A percentile compares a stretch with the other conserved stretches of the same genome.
phyloP scores from a whole-genome alignment of 2,329 filamentous ascomycete species.

The Xylariaceae sp. region DNA sequence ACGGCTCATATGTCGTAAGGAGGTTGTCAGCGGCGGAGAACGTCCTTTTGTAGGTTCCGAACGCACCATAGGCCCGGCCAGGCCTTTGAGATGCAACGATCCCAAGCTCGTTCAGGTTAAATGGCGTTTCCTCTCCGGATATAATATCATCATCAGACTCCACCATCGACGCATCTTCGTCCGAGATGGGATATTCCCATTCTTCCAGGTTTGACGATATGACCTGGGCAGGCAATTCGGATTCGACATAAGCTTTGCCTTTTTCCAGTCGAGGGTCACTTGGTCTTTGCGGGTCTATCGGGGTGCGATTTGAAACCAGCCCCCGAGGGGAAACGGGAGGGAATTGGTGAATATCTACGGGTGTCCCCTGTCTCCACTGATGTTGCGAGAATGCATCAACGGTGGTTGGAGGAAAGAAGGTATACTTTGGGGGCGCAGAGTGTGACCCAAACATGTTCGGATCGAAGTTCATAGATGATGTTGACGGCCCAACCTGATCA shows the following conservation, averaged over 20 bases:
- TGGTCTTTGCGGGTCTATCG: conserved; percentile 16
- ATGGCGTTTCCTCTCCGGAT: conserved; percentile 30
- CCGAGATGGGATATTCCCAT: conserved; percentile 53
- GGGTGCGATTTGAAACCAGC: conserved; percentile 13
- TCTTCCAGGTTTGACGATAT: conserved; percentile 25
- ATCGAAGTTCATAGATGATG: conserved; percentile 31
- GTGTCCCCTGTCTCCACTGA: conserved; percentile 30
- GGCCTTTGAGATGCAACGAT: conserved; percentile 42
- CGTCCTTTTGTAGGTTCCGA: conserved; percentile 51
- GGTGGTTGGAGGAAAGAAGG: conserved; percentile 37
- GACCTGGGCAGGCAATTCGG: conserved; percentile 7
- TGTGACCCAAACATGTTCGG: conserved; percentile 29
- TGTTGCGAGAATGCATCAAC: conserved; percentile 32
- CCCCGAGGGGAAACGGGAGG: conserved; percentile 21
- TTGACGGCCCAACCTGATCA: conserved; percentile 36
- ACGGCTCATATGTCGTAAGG: conserved; percentile 68
- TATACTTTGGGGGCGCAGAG: conserved; percentile 30
- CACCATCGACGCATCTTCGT: conserved; percentile 64
- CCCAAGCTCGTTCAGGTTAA: conserved; percentile 45
- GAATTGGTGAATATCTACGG: conserved; percentile 31
- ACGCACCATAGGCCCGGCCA: conserved; percentile 42
- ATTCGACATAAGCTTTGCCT: conserved; percentile 25
- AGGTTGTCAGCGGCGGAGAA: conserved; percentile 54
- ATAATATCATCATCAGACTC: conserved; percentile 24
- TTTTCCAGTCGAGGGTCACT: conserved; percentile 18